Conservation (phyloP, 106 monocot species). For the Posidonia australis region DNA sequence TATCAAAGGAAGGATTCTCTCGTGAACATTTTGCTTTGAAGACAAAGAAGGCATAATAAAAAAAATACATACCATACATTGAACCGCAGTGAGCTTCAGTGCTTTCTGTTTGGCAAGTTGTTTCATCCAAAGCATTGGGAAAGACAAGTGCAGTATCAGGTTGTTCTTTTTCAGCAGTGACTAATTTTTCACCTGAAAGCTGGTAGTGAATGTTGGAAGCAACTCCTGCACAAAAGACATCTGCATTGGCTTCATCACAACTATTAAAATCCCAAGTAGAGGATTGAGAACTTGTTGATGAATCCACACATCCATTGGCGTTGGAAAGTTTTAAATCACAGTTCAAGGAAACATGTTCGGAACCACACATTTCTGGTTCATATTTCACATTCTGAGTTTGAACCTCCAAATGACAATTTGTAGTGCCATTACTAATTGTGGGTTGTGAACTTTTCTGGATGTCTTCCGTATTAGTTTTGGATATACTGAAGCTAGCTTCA, state of each 20-base stretch:
- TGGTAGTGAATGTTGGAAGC: background rate
- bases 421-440: background rate
- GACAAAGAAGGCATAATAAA: background rate
- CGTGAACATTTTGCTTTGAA: background rate
- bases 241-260: background rate
- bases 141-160: background rate
- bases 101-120: conserved; percentile 1
- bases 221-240: background rate
- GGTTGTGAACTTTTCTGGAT: background rate
- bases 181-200: background rate
- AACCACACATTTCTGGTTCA: background rate
- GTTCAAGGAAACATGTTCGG: too few species aligned
- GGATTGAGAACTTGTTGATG: background rate
- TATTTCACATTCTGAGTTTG: background rate
- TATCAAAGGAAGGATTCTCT: too few species aligned
- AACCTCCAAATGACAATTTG: background rate
- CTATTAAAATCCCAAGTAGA: background rate
- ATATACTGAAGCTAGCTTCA: background rate
- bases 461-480: background rate
- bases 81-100: background rate
- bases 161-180: background rate
- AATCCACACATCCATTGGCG: background rate
- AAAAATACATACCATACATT: conserved; percentile 1
- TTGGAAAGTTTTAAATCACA: background rate
- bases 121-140: background rate